These are phyloP conservation scores for Capsicum pubescens DNA, from an alignment of 257 asterid genomes.

Conservation along the genomic window DNA sequence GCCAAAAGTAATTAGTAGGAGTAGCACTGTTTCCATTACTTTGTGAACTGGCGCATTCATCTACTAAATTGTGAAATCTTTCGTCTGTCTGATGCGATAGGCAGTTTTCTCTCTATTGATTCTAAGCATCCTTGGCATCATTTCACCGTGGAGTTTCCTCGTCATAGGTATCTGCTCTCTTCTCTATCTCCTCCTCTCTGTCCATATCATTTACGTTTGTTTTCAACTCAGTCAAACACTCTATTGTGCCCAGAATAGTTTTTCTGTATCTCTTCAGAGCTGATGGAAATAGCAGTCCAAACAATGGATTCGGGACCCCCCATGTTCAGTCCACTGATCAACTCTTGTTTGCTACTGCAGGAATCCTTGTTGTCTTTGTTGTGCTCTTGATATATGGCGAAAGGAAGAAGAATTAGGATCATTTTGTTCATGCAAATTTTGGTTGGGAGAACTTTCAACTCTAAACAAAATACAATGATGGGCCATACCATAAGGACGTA, in stretches of 20 bases:
- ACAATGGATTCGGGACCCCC: not conserved
- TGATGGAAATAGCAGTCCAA: slow-evolving; percentile 16
- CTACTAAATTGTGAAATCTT: not conserved
- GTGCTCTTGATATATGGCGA: slow-evolving; percentile 60
- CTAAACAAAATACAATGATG: slow-evolving; percentile 52
- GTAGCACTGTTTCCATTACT: not conserved
- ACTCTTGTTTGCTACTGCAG: slow-evolving; percentile 45
- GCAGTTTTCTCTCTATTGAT: slow-evolving; percentile 60
- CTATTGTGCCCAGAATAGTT: not conserved
- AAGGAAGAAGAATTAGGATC: slow-evolving; percentile 73
- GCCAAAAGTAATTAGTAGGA: not conserved
- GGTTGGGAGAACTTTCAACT: slow-evolving; percentile 44
- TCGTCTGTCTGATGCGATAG: slow-evolving; percentile 48
- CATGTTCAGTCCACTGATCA: not conserved
- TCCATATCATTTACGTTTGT: not conserved
- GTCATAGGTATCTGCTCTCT: slow-evolving; percentile 51
- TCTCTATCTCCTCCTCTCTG: not conserved
- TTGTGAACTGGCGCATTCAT: not conserved
- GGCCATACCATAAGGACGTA: not conserved
- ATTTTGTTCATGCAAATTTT: slow-evolving; percentile 48
- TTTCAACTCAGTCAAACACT: not conserved
- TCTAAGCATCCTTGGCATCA: slow-evolving; percentile 75
- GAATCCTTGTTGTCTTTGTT: slow-evolving; percentile 58
- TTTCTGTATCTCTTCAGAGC: not conserved
- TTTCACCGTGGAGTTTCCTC: slow-evolving; percentile 57